These are phyloP conservation scores for Vanilla planifolia DNA, from an alignment of 106 monocot species.

Conservation along the genomic window DNA sequence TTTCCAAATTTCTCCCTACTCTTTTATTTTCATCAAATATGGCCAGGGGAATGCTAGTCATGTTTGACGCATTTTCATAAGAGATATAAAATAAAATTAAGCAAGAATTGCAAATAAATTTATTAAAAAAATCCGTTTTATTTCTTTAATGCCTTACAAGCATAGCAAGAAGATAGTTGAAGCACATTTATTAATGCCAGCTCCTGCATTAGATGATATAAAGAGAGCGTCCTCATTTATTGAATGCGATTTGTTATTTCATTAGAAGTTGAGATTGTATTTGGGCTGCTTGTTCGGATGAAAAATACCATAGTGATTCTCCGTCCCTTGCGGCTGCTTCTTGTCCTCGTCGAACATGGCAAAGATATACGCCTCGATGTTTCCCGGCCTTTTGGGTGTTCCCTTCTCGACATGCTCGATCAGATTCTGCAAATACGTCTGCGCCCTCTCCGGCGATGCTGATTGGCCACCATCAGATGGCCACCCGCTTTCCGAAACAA, in stretches of 20 bases:
- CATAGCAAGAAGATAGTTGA: too few relatives aligned
- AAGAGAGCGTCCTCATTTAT: not conserved
- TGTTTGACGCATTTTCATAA: too few relatives aligned
- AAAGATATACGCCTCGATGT: conserved; percentile 33
- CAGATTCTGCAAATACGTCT: conserved; percentile 31
- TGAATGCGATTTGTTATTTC: not conserved
- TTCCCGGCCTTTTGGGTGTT: conserved; percentile 39
- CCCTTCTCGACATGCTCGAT: conserved; percentile 27
- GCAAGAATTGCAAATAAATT: not conserved
- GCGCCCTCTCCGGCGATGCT: conserved; percentile 17
- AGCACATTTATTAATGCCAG: not conserved
- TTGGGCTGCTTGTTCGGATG: not conserved
- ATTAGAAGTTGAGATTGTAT: not conserved
- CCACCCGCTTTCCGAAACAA: too few relatives aligned
- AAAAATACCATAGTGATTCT: conserved; percentile 9
- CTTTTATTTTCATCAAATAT: too few relatives aligned
- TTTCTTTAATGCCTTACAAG: not conserved
- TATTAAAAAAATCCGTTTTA: not conserved
- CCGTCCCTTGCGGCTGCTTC: conserved; percentile 14
- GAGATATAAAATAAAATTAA: too few relatives aligned
- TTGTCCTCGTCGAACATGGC: conserved; percentile 43
- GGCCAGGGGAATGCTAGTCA: too few relatives aligned
- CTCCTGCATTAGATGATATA: not conserved
- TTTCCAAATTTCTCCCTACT: too few relatives aligned
- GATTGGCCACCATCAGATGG: too few relatives aligned